A percentile compares a stretch with the other conserved stretches of the same genome.
Evolutionary conservation across 2,329 filamentous ascomycete genomes (phyloP).

Genomic region (Fusarium nygamai): DNA sequence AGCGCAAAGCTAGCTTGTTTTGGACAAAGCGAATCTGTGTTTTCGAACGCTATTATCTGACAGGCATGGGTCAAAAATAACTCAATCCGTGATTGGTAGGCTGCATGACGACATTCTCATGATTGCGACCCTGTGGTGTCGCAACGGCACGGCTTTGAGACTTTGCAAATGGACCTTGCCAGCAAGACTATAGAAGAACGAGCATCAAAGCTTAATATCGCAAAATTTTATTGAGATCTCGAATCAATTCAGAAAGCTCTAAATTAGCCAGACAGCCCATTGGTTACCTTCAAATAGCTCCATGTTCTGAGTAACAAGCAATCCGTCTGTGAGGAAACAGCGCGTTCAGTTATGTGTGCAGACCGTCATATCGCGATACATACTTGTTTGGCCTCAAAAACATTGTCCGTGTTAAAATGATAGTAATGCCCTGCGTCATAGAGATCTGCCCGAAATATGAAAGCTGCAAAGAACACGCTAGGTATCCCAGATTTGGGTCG

Average conservation of each 20-base stretch:
- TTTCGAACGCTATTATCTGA: not conserved
- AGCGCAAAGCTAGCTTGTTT: constrained; percentile 13
- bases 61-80: not conserved
- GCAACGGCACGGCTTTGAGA: not conserved
- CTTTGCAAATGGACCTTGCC: not conserved
- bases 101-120: not conserved
- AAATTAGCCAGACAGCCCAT: not conserved
- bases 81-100: not conserved
- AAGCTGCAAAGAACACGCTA: not conserved
- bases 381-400: not conserved
- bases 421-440: not conserved
- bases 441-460: not conserved
- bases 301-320: not conserved
- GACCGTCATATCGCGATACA: not conserved
- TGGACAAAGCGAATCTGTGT: not conserved
- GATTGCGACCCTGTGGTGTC: not conserved
- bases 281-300: too few relatives aligned
- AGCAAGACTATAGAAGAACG: not conserved
- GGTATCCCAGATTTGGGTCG: not conserved
- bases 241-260: not conserved
- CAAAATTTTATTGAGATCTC: too few relatives aligned
- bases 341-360: not conserved
- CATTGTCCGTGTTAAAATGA: not conserved
- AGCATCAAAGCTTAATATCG: not conserved
- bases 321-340: not conserved